These are phyloP conservation scores for Saturnispora hagleri DNA, from an alignment of 805 yeast genomes.

Conservation along the genomic window DNA sequence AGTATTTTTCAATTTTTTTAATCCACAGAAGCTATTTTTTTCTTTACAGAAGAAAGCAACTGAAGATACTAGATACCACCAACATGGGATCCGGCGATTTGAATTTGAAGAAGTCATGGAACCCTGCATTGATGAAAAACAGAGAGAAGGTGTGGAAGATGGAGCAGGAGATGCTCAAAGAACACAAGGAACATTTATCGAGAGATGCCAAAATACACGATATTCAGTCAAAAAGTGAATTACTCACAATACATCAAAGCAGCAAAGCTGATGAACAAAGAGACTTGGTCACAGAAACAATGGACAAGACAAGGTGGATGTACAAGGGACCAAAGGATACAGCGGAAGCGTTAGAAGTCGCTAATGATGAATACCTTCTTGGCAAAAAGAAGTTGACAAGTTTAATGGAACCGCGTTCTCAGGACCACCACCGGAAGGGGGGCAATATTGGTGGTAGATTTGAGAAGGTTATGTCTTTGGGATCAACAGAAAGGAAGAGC, in stretches of 20 bases:
- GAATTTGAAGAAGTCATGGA: slow-evolving; percentile 92
- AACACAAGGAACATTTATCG: slow-evolving; percentile 53
- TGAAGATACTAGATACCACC: too few relatives aligned
- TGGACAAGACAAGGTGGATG: slow-evolving; percentile 73
- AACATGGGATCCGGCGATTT: slow-evolving; percentile 50
- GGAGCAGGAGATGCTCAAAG: slow-evolving; percentile 72
- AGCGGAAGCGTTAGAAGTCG: slow-evolving; percentile 19
- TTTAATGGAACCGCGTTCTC: slow-evolving; percentile 10
- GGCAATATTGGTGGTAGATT: slow-evolving; percentile 1
- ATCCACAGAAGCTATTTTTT: background rate
- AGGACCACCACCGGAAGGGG: background rate
- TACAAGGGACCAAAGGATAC: slow-evolving; percentile 43
- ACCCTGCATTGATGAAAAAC: slow-evolving; percentile 80
- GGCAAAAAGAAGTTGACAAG: slow-evolving; percentile 43
- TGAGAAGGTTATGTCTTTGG: slow-evolving; percentile 20
- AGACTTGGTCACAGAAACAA: slow-evolving; percentile 17
- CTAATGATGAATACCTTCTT: slow-evolving; percentile 43
- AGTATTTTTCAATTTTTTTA: too few relatives aligned
- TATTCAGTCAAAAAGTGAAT: slow-evolving; percentile 52
- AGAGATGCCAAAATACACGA: slow-evolving; percentile 53
- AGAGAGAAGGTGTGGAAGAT: slow-evolving; percentile 75
- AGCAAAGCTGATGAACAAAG: slow-evolving; percentile 30
- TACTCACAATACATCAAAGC: slow-evolving; percentile 30
- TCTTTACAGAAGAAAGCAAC: too few relatives aligned
- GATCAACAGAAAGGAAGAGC: background rate